Percentiles rank a stretch among this genome's conserved stretches.
These are phyloP conservation scores for Aureobasidium musti DNA, from an alignment of 2,329 filamentous ascomycete genomes.

Conservation along the genomic window DNA sequence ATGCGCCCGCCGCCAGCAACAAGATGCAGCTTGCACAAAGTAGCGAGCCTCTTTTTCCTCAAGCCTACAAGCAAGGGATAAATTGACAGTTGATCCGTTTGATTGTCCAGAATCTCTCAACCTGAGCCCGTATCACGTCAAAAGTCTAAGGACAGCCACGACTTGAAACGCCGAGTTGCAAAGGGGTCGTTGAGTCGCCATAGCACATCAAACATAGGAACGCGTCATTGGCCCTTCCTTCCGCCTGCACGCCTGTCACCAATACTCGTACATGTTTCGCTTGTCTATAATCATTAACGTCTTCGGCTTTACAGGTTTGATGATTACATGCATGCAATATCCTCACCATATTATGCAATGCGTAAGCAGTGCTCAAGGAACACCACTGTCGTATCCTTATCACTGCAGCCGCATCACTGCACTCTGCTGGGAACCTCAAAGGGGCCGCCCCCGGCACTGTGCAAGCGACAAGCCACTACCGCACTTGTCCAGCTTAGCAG, in stretches of 20 bases:
- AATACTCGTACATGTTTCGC: slow-evolving; percentile 20
- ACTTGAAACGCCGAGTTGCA: slow-evolving; percentile 27
- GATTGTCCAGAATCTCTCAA: slow-evolving; percentile 16
- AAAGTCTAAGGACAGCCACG: slow-evolving; percentile 11
- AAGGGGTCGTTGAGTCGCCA: slow-evolving; percentile 20
- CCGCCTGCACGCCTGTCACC: not conserved
- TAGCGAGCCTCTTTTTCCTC: not conserved
- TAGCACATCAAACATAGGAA: slow-evolving; percentile 17
- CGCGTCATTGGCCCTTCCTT: slow-evolving; percentile 19
- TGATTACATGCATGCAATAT: slow-evolving; percentile 20
- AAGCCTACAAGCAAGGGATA: slow-evolving; percentile 1
- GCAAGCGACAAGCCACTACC: slow-evolving; percentile 26
- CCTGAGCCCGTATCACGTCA: slow-evolving; percentile 21
- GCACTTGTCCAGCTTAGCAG: not conserved
- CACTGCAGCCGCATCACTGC: not conserved
- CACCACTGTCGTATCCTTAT: slow-evolving; percentile 11
- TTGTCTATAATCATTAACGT: not conserved
- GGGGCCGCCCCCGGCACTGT: not conserved
- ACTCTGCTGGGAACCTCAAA: not conserved
- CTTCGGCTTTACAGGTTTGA: too few species aligned
- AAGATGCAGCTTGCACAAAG: slow-evolving; percentile 16
- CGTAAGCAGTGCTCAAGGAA: slow-evolving; percentile 6
- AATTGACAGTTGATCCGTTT: slow-evolving; percentile 19
- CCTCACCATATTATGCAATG: slow-evolving; percentile 17
- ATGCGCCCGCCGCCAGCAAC: not conserved